Evolutionary conservation across 2,329 filamentous ascomycete species (phyloP).

Genomic region (Didymella glomerata): DNA sequence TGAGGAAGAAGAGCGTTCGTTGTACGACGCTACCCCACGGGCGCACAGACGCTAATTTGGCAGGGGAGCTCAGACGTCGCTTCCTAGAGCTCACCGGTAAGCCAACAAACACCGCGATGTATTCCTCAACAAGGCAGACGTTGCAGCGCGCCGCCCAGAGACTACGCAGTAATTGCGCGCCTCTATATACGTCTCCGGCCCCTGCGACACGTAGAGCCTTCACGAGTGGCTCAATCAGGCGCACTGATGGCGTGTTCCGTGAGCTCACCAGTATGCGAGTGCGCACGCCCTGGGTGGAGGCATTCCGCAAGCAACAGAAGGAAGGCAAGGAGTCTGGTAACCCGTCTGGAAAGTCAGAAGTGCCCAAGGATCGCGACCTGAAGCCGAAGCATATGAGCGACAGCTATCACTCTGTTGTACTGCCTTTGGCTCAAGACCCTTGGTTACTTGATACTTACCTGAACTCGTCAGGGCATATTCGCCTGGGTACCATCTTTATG

Average conservation of each 20-base stretch:
- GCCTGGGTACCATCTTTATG: slow-evolving; percentile 78
- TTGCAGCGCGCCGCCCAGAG: slow-evolving; percentile 28
- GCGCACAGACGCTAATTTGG: slow-evolving; percentile 22
- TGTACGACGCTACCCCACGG: slow-evolving; percentile 24
- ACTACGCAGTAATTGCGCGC: slow-evolving; percentile 16
- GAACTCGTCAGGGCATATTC: slow-evolving; percentile 77
- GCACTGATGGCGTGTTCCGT: slow-evolving; percentile 67
- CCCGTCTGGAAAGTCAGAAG: slow-evolving; percentile 44
- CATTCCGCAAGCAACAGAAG: slow-evolving; percentile 63
- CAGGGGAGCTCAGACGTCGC: slow-evolving; percentile 32
- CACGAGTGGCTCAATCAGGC: slow-evolving; percentile 35
- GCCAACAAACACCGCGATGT: slow-evolving; percentile 32
- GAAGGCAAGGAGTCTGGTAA: slow-evolving; percentile 43
- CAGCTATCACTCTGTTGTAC: slow-evolving; percentile 72
- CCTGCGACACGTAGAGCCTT: slow-evolving; percentile 28
- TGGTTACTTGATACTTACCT: slow-evolving; percentile 82
- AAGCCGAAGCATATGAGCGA: slow-evolving; percentile 74
- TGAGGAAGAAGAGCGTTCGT: slow-evolving; percentile 2
- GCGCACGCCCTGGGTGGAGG: slow-evolving; percentile 74
- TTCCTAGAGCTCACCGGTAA: slow-evolving; percentile 20
- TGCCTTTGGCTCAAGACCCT: slow-evolving; percentile 76
- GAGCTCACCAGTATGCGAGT: slow-evolving; percentile 58
- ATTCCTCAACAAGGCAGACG: slow-evolving; percentile 28
- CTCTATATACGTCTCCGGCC: background rate
- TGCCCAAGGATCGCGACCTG: slow-evolving; percentile 62